Conservation (phyloP, 345 rosid species). For the Draba incana region DNA sequence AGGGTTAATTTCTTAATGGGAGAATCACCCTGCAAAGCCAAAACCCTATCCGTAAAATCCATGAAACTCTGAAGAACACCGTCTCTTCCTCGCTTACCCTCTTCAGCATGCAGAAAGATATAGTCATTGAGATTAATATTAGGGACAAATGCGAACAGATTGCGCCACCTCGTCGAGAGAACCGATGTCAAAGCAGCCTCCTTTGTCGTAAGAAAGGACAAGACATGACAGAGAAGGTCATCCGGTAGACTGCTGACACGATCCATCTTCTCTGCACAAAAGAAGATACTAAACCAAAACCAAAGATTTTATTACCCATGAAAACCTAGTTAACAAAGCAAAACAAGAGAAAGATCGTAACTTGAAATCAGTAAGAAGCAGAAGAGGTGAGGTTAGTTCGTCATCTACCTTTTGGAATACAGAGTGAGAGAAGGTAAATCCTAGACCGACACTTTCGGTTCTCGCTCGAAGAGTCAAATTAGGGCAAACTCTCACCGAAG, state of each 20-base stretch:
- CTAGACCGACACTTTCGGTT: too few relatives aligned
- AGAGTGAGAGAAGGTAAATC: too few relatives aligned
- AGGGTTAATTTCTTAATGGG: neutral
- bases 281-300: too few relatives aligned
- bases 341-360: too few relatives aligned
- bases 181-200: constrained; percentile 6
- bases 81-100: neutral
- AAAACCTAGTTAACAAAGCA: too few relatives aligned
- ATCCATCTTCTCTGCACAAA: constrained; percentile 2
- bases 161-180: neutral
- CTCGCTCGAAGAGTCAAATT: too few relatives aligned
- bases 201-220: neutral
- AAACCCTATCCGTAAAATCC: neutral
- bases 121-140: neutral
- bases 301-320: too few relatives aligned
- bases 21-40: neutral
- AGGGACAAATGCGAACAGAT: neutral
- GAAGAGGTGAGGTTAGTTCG: too few relatives aligned
- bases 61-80: too few relatives aligned
- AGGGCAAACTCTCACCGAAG: too few relatives aligned
- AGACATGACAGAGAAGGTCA: neutral
- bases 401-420: too few relatives aligned
- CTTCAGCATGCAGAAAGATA: neutral
- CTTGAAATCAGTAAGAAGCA: too few relatives aligned
- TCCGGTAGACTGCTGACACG: neutral